Percentiles rank a stretch among this genome's conserved stretches.
Evolutionary conservation across 2,329 filamentous ascomycete genomes (phyloP).

Genomic region (Ascochyta lentis): DNA sequence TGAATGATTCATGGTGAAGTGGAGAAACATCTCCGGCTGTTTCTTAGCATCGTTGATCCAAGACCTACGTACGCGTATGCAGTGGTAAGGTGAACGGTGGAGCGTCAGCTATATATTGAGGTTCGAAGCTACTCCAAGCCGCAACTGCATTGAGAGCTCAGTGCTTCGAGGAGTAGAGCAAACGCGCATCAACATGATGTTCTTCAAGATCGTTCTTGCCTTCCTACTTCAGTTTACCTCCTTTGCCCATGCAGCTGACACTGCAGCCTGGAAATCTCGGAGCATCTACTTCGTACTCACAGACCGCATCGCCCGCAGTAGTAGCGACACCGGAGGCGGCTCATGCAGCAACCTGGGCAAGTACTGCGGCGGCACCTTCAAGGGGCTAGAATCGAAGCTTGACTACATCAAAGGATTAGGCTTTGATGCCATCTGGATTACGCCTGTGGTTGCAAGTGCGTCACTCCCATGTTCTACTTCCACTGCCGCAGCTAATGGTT

Average conservation of each 20-base stretch:
- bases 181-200: slow-evolving; percentile 22
- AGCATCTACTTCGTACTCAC: slow-evolving; percentile 48
- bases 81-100: slow-evolving; percentile 3
- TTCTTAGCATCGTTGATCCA: slow-evolving; percentile 11
- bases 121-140: not conserved
- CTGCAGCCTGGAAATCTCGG: slow-evolving; percentile 45
- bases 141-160: not conserved
- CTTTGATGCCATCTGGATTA: slow-evolving; percentile 59
- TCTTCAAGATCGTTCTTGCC: slow-evolving; percentile 23
- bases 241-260: slow-evolving; percentile 38
- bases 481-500: slow-evolving; percentile 1
- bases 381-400: slow-evolving; percentile 56
- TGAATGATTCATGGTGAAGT: slow-evolving; percentile 9
- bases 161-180: not conserved
- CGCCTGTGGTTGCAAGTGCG: slow-evolving; percentile 45
- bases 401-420: slow-evolving; percentile 60
- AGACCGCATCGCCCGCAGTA: slow-evolving; percentile 46
- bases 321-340: slow-evolving; percentile 40
- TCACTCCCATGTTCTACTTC: not conserved
- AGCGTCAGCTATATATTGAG: slow-evolving; percentile 15
- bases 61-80: slow-evolving; percentile 2
- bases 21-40: slow-evolving; percentile 1
- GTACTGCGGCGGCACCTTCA: slow-evolving; percentile 61
- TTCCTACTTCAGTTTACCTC: slow-evolving; percentile 26
- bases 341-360: slow-evolving; percentile 40